Percentiles rank a stretch among this genome's conserved stretches.
These are phyloP conservation scores for Xylaria flabelliformis DNA, from an alignment of 495 filamentous ascomycete species.

Conservation along the genomic window DNA sequence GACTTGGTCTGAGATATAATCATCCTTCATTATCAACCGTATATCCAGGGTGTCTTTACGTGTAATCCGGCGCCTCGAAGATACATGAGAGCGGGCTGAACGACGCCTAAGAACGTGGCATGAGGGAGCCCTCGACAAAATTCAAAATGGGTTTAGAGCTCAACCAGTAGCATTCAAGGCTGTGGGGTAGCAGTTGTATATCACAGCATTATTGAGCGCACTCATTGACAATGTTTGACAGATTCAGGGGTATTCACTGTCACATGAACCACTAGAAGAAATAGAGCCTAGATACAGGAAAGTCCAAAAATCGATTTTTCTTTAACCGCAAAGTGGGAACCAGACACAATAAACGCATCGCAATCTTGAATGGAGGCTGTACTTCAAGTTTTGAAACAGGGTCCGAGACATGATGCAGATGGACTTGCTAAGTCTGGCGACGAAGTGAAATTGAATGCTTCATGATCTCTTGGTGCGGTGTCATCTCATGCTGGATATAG, in stretches of 20 bases:
- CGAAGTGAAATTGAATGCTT: slow-evolving; percentile 36
- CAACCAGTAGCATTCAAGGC: neutral
- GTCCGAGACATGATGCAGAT: slow-evolving; percentile 27
- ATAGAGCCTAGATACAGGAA: slow-evolving; percentile 23
- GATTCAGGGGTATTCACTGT: slow-evolving; percentile 15
- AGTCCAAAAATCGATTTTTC: slow-evolving; percentile 22
- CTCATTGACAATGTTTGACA: neutral
- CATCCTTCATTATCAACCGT: neutral
- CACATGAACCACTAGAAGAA: slow-evolving; percentile 20
- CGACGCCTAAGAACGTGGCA: too few relatives aligned
- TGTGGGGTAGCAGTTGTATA: neutral
- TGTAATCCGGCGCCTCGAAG: neutral
- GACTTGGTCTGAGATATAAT: neutral
- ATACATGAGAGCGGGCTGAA: neutral
- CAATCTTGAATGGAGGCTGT: slow-evolving; percentile 8
- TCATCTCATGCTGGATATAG: slow-evolving; percentile 29
- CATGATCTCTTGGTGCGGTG: slow-evolving; percentile 29
- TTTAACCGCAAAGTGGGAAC: slow-evolving; percentile 28
- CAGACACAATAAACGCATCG: slow-evolving; percentile 31
- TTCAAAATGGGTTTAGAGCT: neutral
- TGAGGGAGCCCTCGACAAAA: neutral
- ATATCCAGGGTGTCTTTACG: neutral
- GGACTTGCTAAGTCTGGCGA: slow-evolving; percentile 30
- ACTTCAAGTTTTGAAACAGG: slow-evolving; percentile 62
- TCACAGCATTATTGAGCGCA: neutral